A percentile compares a stretch with the other conserved stretches of the same genome.
Evolutionary conservation across 2,329 filamentous ascomycete genomes (phyloP).

Genomic region (Paecilomyces sp.): DNA sequence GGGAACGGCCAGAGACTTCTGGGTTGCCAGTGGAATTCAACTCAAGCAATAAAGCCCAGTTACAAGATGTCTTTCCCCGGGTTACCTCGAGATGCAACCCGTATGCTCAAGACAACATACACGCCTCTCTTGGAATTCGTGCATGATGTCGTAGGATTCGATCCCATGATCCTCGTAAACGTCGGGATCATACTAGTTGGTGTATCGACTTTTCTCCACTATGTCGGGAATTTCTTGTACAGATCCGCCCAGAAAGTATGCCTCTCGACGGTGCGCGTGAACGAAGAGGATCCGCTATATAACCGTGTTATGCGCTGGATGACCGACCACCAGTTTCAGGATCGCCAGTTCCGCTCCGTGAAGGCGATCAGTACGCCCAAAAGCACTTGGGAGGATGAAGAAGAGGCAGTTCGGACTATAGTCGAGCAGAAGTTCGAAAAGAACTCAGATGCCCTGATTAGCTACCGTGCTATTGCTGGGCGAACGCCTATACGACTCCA

Average conservation of each 20-base stretch:
- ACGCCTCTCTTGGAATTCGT: conserved; percentile 1
- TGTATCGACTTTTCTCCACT: conserved; percentile 4
- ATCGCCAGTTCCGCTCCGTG: conserved; percentile 43
- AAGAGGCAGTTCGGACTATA: conserved; percentile 22
- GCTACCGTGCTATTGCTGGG: conserved; percentile 7
- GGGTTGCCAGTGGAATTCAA: background rate
- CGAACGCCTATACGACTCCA: conserved; percentile 16
- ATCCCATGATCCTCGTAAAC: conserved; percentile 7
- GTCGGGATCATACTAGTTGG: conserved; percentile 7
- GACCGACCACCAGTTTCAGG: conserved; percentile 45
- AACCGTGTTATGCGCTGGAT: conserved; percentile 53
- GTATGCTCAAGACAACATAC: conserved; percentile 5
- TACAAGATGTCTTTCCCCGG: conserved; percentile 1
- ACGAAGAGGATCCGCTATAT: conserved; percentile 53
- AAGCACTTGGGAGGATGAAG: conserved; percentile 46
- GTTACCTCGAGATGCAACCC: conserved; percentile 4
- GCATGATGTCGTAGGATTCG: conserved; percentile 4
- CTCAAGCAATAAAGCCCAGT: background rate
- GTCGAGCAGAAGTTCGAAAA: conserved; percentile 1
- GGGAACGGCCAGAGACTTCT: background rate
- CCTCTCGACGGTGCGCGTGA: conserved; percentile 38
- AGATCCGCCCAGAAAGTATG: conserved; percentile 7
- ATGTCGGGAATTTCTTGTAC: conserved; percentile 1
- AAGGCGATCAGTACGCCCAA: conserved; percentile 50
- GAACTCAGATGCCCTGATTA: conserved; percentile 7